Conservation (phyloP, 73 alveolate species). For the Tetrahymena malaccensis region DNA sequence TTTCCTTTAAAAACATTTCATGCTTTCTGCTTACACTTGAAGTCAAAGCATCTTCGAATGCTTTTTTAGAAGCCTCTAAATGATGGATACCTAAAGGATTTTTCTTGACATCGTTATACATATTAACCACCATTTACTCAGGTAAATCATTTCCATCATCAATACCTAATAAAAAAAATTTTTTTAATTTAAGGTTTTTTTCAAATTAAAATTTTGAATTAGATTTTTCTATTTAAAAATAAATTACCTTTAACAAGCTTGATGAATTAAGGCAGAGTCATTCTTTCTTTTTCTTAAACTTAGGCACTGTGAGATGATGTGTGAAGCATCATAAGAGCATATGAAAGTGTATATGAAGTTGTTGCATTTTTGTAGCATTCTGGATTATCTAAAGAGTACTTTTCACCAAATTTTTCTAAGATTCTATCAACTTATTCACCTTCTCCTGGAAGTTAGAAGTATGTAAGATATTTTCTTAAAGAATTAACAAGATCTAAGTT, state of each 20-base stretch:
- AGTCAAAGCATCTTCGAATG: constrained; percentile 58
- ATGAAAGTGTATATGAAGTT: constrained; percentile 69
- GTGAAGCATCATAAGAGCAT: constrained; percentile 89
- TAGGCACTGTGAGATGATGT: constrained; percentile 86
- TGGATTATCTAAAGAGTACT: constrained; percentile 77
- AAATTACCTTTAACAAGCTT: constrained; percentile 34
- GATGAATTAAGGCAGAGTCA: constrained; percentile 67
- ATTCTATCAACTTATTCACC: constrained; percentile 90
- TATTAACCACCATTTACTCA: constrained; percentile 60
- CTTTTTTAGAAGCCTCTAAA: constrained; percentile 86
- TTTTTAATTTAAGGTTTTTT: no score
- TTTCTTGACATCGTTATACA: constrained; percentile 63
- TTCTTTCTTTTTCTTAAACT: constrained; percentile 52
- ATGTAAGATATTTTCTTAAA: constrained; percentile 66
- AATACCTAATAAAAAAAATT: constrained; percentile 25
- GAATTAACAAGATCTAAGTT: constrained; percentile 65
- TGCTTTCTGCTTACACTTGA: constrained; percentile 59
- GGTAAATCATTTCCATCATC: constrained; percentile 60
- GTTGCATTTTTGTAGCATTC: constrained; percentile 67
- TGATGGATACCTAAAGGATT: constrained; percentile 65
- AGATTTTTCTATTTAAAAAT: no score
- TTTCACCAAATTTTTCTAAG: constrained; percentile 81
- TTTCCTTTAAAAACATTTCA: constrained; percentile 61
- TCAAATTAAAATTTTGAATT: no score
- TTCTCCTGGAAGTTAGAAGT: constrained; percentile 92